Base-by-base conservation (phyloP, 2,329 filamentous ascomycete species). In the Alternaria rosae region DNA sequence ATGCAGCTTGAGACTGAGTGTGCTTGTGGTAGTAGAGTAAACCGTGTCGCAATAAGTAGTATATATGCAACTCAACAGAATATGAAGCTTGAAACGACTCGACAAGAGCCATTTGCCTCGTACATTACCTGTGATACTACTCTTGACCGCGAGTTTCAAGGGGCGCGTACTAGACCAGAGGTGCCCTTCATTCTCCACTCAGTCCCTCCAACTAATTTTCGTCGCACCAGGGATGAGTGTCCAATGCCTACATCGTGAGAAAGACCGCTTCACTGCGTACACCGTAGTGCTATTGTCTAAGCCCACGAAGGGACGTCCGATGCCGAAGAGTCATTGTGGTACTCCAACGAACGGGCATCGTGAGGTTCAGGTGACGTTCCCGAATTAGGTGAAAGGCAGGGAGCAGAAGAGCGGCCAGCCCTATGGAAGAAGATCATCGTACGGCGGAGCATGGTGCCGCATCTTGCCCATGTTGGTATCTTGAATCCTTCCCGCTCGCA, bases 221-320 rank as follows among this genome's bases (percentile, higher is more conserved):
- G 9, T 4, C 41, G 10, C 6, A 9, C 3, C 9, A 3, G 13
- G 6, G 26, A 17, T 13, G 1, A 9, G 4, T 28, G 1, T 9
- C 57, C 57, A 55, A 51, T 59, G 4, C 43, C 20, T 4, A 26
- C 38, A 42, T 44, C 17, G 52, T 11, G 26, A 57, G 35, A 28
- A 12, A 21, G 3, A 42, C 5, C 12, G 58, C 61, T 62, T 61
- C 61, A 64, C 45, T 48, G 38, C 17, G 10, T 9, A n/a, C 4
- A 26, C 9, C 55, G 30, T 21, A 23, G 21, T 45, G 32, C 52
- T 45, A 6, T 12, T 17, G 12, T 57, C 17, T 30, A 41, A 41
- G 30, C 30, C 41, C 23, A 10, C 17, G 4, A 42, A 48, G 54
- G 61, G 62, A 61, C 61, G 25, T 17, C 2, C 4, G 15, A 15